phyloP scores from a whole-genome alignment of 192 early-diverging fungal genomes.

The Podochytrium sp. region DNA sequence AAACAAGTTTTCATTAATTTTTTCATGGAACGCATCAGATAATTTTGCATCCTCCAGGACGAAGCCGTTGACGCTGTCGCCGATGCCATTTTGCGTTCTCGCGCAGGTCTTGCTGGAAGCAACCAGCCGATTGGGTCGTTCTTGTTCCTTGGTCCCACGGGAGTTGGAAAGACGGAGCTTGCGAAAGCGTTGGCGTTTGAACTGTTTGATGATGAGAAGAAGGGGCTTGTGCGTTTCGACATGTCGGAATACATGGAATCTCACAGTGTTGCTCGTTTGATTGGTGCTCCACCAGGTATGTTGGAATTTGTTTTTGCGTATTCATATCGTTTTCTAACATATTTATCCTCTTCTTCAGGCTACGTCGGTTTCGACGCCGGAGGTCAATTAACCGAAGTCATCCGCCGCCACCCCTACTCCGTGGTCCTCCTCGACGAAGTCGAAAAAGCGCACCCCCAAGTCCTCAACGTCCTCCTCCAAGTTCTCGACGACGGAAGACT shows the following conservation, averaged over 20 bases:
- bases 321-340: too few relatives aligned
- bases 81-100: constrained; percentile 85
- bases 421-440: constrained; percentile 98
- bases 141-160: constrained; percentile 95
- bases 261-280: constrained; percentile 85
- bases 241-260: constrained; percentile 98
- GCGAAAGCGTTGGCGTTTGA: constrained; percentile 68
- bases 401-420: constrained; percentile 88
- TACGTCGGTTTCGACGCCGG: constrained; percentile 97
- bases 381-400: constrained; percentile 92
- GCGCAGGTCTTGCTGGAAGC: constrained; percentile 84
- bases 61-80: constrained; percentile 89
- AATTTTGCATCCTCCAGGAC: constrained; percentile 64
- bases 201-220: constrained; percentile 97
- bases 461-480: constrained; percentile 92
- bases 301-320: too few relatives aligned
- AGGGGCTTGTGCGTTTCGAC: constrained; percentile 93
- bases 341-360: too few relatives aligned
- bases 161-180: constrained; percentile 86
- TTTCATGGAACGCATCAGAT: constrained; percentile 54
- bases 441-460: constrained; percentile 94
- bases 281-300: constrained; percentile 89
- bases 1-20: too few relatives aligned
- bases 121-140: constrained; percentile 84
- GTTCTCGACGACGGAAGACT: constrained; percentile 95